Evolutionary conservation across 208 protist species (phyloP).

Genomic region (Acanthamoeba sp.): DNA sequence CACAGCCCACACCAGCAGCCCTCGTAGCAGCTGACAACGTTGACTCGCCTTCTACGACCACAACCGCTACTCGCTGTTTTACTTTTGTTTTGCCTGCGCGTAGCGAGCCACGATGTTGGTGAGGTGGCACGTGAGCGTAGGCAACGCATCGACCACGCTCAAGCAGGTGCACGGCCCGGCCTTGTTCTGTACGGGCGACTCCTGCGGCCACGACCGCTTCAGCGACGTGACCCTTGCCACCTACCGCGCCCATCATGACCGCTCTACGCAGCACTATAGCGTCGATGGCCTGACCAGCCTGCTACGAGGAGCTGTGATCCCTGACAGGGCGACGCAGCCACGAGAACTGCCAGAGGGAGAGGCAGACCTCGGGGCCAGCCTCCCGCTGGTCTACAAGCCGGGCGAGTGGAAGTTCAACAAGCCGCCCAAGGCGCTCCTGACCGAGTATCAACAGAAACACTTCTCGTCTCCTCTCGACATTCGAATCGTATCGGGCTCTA

Average conservation of each 20-base stretch:
- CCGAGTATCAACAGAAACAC: conserved; percentile 7
- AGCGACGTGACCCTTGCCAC: background rate
- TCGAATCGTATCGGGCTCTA: background rate
- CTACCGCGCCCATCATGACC: background rate
- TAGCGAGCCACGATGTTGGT: background rate
- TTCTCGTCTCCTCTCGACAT: background rate
- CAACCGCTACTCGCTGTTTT: too few species aligned
- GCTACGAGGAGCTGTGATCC: background rate
- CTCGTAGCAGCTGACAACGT: too few species aligned
- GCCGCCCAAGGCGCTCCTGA: background rate
- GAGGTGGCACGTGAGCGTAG: background rate
- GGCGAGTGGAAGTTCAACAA: background rate
- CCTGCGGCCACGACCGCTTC: background rate
- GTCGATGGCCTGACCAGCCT: background rate
- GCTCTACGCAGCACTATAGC: background rate
- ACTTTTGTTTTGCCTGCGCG: background rate
- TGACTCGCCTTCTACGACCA: too few species aligned
- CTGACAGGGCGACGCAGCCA: background rate
- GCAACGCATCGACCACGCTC: background rate
- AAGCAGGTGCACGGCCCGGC: background rate
- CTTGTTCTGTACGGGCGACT: background rate
- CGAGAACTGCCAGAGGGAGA: background rate
- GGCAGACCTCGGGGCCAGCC: background rate
- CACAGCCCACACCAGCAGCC: too few species aligned
- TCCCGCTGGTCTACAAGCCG: background rate